Evolutionary conservation across 2,329 filamentous ascomycete genomes (phyloP).

Genomic region (Penicillium olsonii): DNA sequence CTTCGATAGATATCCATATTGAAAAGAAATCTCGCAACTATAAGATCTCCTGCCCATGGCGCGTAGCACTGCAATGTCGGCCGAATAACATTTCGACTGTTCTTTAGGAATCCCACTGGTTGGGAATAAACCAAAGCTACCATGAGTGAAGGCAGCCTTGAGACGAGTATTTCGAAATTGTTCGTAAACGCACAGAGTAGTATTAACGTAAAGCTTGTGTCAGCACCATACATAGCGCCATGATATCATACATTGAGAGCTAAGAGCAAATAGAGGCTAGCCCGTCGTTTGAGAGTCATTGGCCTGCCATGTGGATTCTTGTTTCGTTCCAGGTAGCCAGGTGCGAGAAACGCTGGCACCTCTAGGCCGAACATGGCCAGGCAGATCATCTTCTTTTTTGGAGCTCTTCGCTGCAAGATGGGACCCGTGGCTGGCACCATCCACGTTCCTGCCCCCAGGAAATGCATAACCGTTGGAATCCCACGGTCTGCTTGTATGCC

Average conservation of each 20-base stretch:
- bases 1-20: too few species aligned
- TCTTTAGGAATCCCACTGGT: neutral
- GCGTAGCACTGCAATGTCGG: too few species aligned
- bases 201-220: slow-evolving; percentile 1
- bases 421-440: slow-evolving; percentile 21
- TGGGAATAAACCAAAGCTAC: neutral
- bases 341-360: slow-evolving; percentile 42
- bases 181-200: neutral
- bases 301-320: slow-evolving; percentile 78
- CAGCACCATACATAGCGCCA: slow-evolving; percentile 10
- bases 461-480: slow-evolving; percentile 41
- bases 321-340: slow-evolving; percentile 78
- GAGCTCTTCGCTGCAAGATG: slow-evolving; percentile 24
- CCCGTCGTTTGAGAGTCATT: slow-evolving; percentile 42
- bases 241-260: slow-evolving; percentile 18
- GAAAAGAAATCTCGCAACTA: too few species aligned
- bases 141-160: neutral
- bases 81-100: too few species aligned
- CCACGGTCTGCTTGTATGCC: slow-evolving; percentile 39
- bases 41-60: too few species aligned
- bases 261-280: slow-evolving; percentile 11
- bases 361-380: slow-evolving; percentile 43
- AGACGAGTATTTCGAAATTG: neutral
- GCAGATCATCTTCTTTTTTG: slow-evolving; percentile 50
- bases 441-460: slow-evolving; percentile 25